Conservation (phyloP, 441 rosid genomes). For the Daphne laureola region DNA sequence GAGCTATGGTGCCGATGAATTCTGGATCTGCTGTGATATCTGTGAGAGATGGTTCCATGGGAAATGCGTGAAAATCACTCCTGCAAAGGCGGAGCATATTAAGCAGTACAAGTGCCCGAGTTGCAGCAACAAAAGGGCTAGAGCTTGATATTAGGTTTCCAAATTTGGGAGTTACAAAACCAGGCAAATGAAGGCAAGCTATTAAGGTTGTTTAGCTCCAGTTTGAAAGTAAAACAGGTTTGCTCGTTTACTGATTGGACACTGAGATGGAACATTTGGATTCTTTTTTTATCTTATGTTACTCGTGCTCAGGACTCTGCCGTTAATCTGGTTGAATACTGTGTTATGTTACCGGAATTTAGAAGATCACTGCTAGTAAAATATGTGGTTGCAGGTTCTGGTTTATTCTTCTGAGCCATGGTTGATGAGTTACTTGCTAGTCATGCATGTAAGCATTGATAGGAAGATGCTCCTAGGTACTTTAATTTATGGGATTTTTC, state of each 20-base stretch:
- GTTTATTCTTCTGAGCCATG: too few species aligned
- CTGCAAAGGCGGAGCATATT: constrained; percentile 94
- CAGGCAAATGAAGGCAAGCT: constrained; percentile 26
- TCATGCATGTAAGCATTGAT: too few species aligned
- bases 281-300: too few species aligned
- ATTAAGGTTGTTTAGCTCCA: constrained; percentile 19
- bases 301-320: too few species aligned
- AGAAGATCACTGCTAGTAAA: too few species aligned
- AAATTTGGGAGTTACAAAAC: constrained; percentile 18
- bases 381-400: too few species aligned
- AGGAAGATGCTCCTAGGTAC: too few species aligned
- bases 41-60: constrained; percentile 98
- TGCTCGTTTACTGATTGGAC: background rate
- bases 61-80: constrained; percentile 91
- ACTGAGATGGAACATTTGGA: too few species aligned
- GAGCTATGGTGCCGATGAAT: constrained; percentile 74
- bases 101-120: constrained; percentile 92
- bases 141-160: constrained; percentile 41
- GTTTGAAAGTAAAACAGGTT: constrained; percentile 35
- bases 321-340: too few species aligned
- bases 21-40: constrained; percentile 90
- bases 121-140: constrained; percentile 80
- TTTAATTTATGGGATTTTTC: too few species aligned
- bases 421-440: too few species aligned
- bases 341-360: too few species aligned